Conservation (phyloP, 1,284 basidiomycete species). For the Schizophyllum amplum region DNA sequence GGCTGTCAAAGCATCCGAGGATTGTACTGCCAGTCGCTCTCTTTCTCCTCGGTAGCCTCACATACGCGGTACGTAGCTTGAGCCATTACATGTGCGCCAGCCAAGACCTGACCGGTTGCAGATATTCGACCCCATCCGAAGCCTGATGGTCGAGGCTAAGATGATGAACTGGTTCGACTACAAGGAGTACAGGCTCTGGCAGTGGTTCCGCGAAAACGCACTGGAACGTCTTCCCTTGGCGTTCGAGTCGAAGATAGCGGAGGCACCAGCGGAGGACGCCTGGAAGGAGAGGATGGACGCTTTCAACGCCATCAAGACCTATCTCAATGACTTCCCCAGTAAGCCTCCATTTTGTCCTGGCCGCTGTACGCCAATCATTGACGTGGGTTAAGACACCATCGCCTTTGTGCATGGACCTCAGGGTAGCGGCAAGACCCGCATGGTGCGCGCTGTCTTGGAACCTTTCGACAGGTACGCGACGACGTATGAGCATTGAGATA, state of each 20-base stretch:
- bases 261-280: conserved; percentile 27
- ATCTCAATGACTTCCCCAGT: conserved; percentile 66
- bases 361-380: background rate
- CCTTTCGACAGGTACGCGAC: conserved; percentile 36
- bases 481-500: no score
- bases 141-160: conserved; percentile 78
- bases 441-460: conserved; percentile 50
- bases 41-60: conserved; percentile 83
- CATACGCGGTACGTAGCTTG: conserved; percentile 69
- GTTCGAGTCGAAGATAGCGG: conserved; percentile 9
- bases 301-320: conserved; percentile 56
- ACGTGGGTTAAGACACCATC: conserved; percentile 37
- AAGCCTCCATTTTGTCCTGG: background rate
- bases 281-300: conserved; percentile 86
- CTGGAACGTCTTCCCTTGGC: conserved; percentile 37
- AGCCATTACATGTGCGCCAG: background rate
- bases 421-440: conserved; percentile 80
- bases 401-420: conserved; percentile 88
- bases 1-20: conserved; percentile 80
- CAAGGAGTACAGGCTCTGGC: conserved; percentile 52
- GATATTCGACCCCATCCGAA: conserved; percentile 90
- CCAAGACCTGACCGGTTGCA: conserved; percentile 19
- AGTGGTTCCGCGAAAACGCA: conserved; percentile 59
- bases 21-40: conserved; percentile 81
- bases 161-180: conserved; percentile 81